Percentiles rank a stretch among this genome's conserved stretches.
Evolutionary conservation across 768 basidiomycete species (phyloP).

Genomic region (Panus rudis): DNA sequence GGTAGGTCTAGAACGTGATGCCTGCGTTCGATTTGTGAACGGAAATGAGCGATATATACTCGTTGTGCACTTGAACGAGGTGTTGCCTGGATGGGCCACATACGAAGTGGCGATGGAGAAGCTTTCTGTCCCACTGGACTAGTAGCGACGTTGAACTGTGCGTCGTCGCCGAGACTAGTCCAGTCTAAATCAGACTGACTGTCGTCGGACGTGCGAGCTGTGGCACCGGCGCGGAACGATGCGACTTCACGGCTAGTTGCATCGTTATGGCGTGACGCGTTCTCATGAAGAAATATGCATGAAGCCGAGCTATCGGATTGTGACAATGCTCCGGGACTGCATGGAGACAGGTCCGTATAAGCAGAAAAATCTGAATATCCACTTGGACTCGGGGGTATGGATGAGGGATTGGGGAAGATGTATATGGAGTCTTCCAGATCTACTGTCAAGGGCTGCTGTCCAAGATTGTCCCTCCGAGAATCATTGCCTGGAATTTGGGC

Average conservation of each 20-base stretch:
- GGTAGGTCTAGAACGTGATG: too few relatives aligned
- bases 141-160: too few relatives aligned
- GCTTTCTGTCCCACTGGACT: too few relatives aligned
- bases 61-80: not conserved
- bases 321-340: not conserved
- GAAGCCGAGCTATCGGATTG: slow-evolving; percentile 1
- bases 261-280: too few relatives aligned
- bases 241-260: not conserved
- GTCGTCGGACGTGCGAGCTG: too few relatives aligned
- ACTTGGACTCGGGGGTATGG: slow-evolving; percentile 16
- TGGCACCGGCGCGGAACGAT: too few relatives aligned
- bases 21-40: not conserved
- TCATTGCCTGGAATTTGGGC: not conserved
- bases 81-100: not conserved
- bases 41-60: not conserved
- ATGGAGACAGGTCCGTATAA: slow-evolving; percentile 13
- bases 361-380: slow-evolving; percentile 16
- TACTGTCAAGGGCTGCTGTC: too few relatives aligned
- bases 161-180: too few relatives aligned
- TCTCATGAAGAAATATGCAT: too few relatives aligned
- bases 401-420: slow-evolving; percentile 21
- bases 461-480: too few relatives aligned
- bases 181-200: too few relatives aligned
- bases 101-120: not conserved
- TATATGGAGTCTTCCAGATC: slow-evolving; percentile 17